Conservation (phyloP, 2,329 filamentous ascomycete species). For the Talaromyces marneffei region DNA sequence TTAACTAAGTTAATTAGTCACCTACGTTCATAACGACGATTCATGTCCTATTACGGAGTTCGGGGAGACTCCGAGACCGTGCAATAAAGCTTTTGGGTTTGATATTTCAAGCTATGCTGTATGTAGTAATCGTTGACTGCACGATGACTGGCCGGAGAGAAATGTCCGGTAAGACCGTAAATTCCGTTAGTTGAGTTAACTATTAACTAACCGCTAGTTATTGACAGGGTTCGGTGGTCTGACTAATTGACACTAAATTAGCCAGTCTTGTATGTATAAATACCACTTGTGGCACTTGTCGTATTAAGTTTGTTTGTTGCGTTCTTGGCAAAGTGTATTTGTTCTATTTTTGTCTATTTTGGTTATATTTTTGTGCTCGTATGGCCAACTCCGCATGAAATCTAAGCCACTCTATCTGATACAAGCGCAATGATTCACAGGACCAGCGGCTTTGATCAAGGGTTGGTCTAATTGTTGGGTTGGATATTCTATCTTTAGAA, state of each 20-base stretch:
- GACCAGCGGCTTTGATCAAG: not conserved
- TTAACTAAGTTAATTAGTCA: too few relatives aligned
- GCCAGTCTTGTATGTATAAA: not conserved
- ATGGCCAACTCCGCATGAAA: not conserved
- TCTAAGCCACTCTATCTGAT: not conserved
- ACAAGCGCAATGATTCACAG: not conserved
- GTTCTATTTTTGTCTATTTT: not conserved
- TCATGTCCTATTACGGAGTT: too few relatives aligned
- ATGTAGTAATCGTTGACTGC: not conserved
- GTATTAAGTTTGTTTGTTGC: not conserved
- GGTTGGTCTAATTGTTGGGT: not conserved
- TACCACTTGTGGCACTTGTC: not conserved
- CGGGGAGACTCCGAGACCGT: too few relatives aligned
- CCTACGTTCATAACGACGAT: too few relatives aligned
- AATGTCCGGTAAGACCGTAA: not conserved
- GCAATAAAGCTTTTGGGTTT: not conserved
- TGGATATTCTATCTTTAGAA: conserved; percentile 4
- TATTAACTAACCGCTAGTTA: not conserved
- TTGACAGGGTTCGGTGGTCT: not conserved
- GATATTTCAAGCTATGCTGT: not conserved
- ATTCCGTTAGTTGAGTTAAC: not conserved
- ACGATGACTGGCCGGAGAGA: not conserved
- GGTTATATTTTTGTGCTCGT: not conserved
- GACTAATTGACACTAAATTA: not conserved
- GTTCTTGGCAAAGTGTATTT: not conserved